Evolutionary conservation across 2,329 filamentous ascomycete species (phyloP).

Genomic region (Paracorniculantispora psalliotae): DNA sequence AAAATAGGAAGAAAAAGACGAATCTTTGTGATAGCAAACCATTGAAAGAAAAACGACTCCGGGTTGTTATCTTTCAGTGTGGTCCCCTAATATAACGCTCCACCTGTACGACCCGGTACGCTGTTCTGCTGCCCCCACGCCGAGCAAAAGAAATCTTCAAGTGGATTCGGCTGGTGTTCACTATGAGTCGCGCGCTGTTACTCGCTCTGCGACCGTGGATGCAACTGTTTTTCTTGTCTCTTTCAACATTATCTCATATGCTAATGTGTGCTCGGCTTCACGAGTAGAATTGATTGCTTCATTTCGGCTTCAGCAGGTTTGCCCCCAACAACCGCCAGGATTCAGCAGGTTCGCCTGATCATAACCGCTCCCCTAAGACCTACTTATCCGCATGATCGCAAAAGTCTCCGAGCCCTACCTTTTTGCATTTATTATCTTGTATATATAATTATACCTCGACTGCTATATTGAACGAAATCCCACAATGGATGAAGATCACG

Average conservation of each 20-base stretch:
- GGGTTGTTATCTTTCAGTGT: neutral
- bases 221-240: neutral
- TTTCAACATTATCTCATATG: neutral
- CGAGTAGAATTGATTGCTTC: neutral
- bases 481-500: slow-evolving; percentile 53
- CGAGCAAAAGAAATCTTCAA: neutral
- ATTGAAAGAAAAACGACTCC: neutral
- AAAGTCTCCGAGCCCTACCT: no score
- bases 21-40: neutral
- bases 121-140: neutral
- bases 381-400: no score
- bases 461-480: neutral
- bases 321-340: slow-evolving; percentile 22
- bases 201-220: neutral
- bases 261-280: neutral
- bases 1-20: neutral
- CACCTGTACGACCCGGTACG: neutral
- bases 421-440: neutral
- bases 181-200: neutral
- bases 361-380: slow-evolving; percentile 13
- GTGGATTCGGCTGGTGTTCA: neutral
- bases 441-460: neutral
- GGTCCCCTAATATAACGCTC: neutral
- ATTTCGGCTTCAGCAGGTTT: slow-evolving; percentile 24
- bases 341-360: slow-evolving; percentile 20